Base-by-base conservation (phyloP, 495 filamentous ascomycete genomes). In the Lichenothelia convexa region DNA sequence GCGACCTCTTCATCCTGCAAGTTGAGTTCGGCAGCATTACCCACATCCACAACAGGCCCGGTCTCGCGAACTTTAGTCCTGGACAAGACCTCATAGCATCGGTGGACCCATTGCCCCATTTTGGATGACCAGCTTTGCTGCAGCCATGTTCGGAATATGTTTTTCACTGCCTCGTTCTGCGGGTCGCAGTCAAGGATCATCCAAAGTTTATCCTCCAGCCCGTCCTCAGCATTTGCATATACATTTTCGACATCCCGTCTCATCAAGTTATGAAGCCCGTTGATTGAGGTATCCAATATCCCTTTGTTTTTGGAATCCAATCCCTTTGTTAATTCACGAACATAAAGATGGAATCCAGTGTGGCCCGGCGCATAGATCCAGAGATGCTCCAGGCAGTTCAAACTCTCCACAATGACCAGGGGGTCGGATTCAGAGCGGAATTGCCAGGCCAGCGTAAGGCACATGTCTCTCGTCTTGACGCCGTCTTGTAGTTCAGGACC, bases 1-100 rank as follows among this genome's bases (percentile, higher is more conserved):
- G 89, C 87, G 26, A 91, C 86, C 50, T 99, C 89, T 48, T 99
- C 89, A 52, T 99, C 89, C 37, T 86, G 78, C 3, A 94, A 57
- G 44, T 95, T 91, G 2, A 63, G 62, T 9, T 8, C n/a, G 9
- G 13, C 19, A 8, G 31, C 31, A 12, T 33, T 8, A 18, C 8
- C 31, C 15, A 61, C 60, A 23, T 59, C 48, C 30, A 71, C 75
- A 21, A 56, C 56, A 21, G 64, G 53, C 5, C 59, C 51, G 5
- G 74, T 64, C 13, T 68, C 59, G 3, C 57, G 58, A 9, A 45
- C 59, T 44, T 72, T 74, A 0, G 81, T 85, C 64, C 85, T 93
- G 27, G 84, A 92, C 50, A 95, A 68, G 12, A 93, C 73, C 35
- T 71, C 73, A 36, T 95, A 85, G 50, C 75, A 93, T 35, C 84